These are phyloP conservation scores for Suillus paluster DNA, from an alignment of 768 basidiomycete genomes.

Conservation along the genomic window DNA sequence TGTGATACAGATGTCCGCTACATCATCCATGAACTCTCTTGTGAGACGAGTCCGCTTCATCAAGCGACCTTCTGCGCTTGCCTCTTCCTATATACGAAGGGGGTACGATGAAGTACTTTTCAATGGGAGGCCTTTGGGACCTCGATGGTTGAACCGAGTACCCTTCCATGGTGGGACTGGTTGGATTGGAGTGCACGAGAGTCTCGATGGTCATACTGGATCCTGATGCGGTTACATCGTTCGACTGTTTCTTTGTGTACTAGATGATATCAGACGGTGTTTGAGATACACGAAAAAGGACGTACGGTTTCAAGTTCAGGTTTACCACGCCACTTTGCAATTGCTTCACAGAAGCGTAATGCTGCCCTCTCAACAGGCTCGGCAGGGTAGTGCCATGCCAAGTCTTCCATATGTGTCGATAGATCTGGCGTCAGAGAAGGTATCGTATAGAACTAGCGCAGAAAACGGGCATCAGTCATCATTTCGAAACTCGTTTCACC, in stretches of 20 bases:
- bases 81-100: constrained; percentile 15
- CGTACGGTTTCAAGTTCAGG: constrained; percentile 80
- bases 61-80: constrained; percentile 33
- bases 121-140: constrained; percentile 39
- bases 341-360: constrained; percentile 79
- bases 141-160: constrained; percentile 23
- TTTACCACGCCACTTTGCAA: constrained; percentile 82
- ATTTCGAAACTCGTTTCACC: background rate
- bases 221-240: constrained; percentile 34
- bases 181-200: constrained; percentile 71
- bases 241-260: constrained; percentile 59
- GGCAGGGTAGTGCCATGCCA: constrained; percentile 78
- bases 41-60: constrained; percentile 27
- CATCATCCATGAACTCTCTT: constrained; percentile 24
- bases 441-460: constrained; percentile 75
- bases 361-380: constrained; percentile 82
- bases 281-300: constrained; percentile 10
- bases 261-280: constrained; percentile 37
- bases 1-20: constrained; percentile 4
- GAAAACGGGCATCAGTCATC: constrained; percentile 10
- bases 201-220: constrained; percentile 63
- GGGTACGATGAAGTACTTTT: constrained; percentile 41
- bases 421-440: constrained; percentile 73
- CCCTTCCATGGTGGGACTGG: constrained; percentile 52
- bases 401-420: constrained; percentile 73